Base-by-base conservation (phyloP, 148 eudicot genomes). In the Persicaria maculosa region DNA sequence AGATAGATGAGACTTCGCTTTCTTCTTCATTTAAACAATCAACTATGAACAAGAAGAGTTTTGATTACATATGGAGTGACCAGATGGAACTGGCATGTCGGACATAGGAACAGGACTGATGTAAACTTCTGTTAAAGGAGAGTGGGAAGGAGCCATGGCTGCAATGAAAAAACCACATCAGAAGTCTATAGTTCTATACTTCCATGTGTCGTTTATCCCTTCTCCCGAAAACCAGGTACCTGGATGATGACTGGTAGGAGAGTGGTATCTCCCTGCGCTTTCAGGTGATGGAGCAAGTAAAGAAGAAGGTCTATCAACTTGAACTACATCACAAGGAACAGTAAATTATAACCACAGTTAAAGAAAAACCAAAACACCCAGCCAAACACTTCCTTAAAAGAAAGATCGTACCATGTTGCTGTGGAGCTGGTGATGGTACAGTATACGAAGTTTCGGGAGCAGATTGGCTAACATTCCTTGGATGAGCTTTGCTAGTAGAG, bases 61-160 rank as follows among this genome's bases (percentile, higher is more conserved):
- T 74, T 44, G 4, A 82, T 72, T 79, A 84, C 84, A 68, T 52
- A 19, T 72, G 31, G 79, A 78, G 54, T 65, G 48, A 53, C 68
- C 82, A 54, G 80, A 67, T 44, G 81, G 55, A 70, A 47, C 65
- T 59, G 46, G 68, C 19, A 68, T 16, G 72, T 57, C 36, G 52
- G 83, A 79, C n/a, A 79, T 72, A 74, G 82, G 75, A 57, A 80
- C 79, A 9, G 77, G 74, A 40, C 78, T 74, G 69, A 65, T 72
- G 25, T 76, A 64, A 20, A 53, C 72, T 50, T 50, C 12, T 57
- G 64, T 78, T 19, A 47, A 76, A 45, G 76, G 82, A 65, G 86
- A 79, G 17, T 71, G 77, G 19, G 81, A 57, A 77, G 86, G 80
- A 81, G 57, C 71, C 75, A 58, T 52, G 58, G 65, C 74, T 47